phyloP scores from a whole-genome alignment of 176 grass and related monocot species.

The Ensete ventricosum region DNA sequence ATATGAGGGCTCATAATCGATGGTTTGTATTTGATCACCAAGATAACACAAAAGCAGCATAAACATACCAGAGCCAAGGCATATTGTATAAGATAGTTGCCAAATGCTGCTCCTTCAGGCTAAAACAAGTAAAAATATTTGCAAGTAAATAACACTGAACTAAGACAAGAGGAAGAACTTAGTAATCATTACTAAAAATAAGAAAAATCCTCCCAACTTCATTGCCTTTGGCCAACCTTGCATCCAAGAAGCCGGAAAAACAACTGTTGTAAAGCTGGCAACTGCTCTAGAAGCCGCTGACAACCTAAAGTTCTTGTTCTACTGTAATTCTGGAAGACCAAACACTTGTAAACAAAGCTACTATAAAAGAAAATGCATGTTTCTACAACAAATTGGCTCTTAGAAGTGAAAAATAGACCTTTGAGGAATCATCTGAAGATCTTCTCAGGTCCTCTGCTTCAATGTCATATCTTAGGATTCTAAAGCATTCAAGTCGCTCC shows the following conservation, averaged over 20 bases:
- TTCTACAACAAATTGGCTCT: not conserved
- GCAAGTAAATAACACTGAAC: not conserved
- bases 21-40: not conserved
- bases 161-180: not conserved
- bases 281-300: constrained; percentile 61
- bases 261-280: constrained; percentile 80
- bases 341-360: not conserved
- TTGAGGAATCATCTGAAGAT: constrained; percentile 44
- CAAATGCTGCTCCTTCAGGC: constrained; percentile 81
- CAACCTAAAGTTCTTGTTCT: constrained; percentile 66
- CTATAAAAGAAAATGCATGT: not conserved
- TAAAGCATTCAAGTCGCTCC: constrained; percentile 77
- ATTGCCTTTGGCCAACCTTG: constrained; percentile 32
- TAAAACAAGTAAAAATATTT: constrained; percentile 27
- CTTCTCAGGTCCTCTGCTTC: constrained; percentile 58
- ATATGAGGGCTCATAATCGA: too few relatives aligned
- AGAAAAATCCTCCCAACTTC: not conserved
- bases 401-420: constrained; percentile 25
- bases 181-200: too few relatives aligned
- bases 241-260: constrained; percentile 71
- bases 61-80: constrained; percentile 58
- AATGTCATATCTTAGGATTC: constrained; percentile 68
- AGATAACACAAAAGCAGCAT: not conserved
- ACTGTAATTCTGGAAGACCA: constrained; percentile 55
- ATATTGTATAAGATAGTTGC: constrained; percentile 85